phyloP scores from a whole-genome alignment of 2,329 filamentous ascomycete species.

The Diaporthe caulivora region DNA sequence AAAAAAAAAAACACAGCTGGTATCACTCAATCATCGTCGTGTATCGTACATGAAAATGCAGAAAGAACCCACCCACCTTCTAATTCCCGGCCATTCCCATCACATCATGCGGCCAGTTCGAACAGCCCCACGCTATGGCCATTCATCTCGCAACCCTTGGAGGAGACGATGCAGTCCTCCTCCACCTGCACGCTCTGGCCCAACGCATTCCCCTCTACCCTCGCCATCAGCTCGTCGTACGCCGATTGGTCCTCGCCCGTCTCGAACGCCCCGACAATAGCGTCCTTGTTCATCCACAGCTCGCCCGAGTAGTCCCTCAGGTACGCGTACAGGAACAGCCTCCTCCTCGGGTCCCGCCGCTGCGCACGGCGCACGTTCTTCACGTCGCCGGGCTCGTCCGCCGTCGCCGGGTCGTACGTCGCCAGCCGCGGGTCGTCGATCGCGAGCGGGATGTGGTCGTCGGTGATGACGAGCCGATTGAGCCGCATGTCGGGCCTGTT shows the following conservation, averaged over 20 bases:
- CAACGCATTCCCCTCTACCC: conserved; percentile 18
- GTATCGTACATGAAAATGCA: background rate
- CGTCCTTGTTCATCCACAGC: conserved; percentile 41
- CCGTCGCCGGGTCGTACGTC: conserved; percentile 31
- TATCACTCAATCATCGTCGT: conserved; percentile 6
- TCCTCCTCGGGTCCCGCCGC: conserved; percentile 28
- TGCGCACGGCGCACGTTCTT: conserved; percentile 37
- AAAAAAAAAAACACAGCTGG: background rate
- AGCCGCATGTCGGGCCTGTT: conserved; percentile 28
- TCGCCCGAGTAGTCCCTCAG: conserved; percentile 39
- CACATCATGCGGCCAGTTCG: conserved; percentile 16
- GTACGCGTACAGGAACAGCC: conserved; percentile 37
- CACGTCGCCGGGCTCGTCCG: conserved; percentile 37
- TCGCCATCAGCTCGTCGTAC: conserved; percentile 23
- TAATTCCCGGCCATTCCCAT: background rate
- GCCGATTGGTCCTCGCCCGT: conserved; percentile 36
- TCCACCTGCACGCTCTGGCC: background rate
- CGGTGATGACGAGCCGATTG: conserved; percentile 18
- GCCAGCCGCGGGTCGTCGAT: conserved; percentile 34
- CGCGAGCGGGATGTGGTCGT: conserved; percentile 37
- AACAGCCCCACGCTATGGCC: background rate
- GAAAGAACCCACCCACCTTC: background rate
- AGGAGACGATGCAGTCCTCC: background rate
- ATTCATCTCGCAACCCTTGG: background rate
- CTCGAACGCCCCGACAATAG: conserved; percentile 35